Conservation (phyloP, 495 filamentous ascomycete species). For the Zalerion maritima region DNA sequence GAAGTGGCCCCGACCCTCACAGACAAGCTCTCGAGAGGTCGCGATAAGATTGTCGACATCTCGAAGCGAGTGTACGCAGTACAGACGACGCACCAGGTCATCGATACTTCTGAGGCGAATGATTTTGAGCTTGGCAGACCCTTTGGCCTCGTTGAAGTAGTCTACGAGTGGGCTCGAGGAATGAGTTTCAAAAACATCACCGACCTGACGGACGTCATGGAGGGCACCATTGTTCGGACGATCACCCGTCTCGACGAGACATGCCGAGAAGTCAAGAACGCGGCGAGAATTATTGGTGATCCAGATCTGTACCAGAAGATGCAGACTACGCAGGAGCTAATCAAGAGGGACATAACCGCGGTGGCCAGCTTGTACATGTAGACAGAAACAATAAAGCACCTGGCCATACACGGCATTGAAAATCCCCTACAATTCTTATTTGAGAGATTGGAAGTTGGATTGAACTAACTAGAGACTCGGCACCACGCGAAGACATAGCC, state of each 20-base stretch:
- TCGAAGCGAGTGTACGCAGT: conserved; percentile 80
- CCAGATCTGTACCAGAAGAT: conserved; percentile 89
- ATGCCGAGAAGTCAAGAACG: conserved; percentile 93
- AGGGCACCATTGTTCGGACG: conserved; percentile 88
- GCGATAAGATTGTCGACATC: conserved; percentile 71
- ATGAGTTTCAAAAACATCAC: conserved; percentile 99
- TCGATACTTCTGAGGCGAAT: conserved; percentile 71
- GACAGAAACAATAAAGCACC: conserved; percentile 3
- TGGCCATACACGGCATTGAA: too few relatives aligned
- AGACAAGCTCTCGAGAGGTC: conserved; percentile 65
- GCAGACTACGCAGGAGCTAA: conserved; percentile 90
- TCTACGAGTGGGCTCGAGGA: conserved; percentile 95
- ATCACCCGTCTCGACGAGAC: conserved; percentile 91
- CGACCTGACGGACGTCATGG: conserved; percentile 88
- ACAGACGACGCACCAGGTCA: conserved; percentile 79
- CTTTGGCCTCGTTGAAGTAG: conserved; percentile 91
- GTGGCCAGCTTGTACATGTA: conserved; percentile 77
- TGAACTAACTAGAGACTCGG: too few relatives aligned
- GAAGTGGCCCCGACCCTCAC: conserved; percentile 73
- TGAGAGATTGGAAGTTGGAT: too few relatives aligned
- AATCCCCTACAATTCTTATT: too few relatives aligned
- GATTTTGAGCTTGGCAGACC: conserved; percentile 78
- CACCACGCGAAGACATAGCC: too few relatives aligned
- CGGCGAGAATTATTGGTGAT: conserved; percentile 91
- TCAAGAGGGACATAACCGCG: conserved; percentile 88